phyloP scores from a whole-genome alignment of 805 yeast species.

The Priceomyces castillae region DNA sequence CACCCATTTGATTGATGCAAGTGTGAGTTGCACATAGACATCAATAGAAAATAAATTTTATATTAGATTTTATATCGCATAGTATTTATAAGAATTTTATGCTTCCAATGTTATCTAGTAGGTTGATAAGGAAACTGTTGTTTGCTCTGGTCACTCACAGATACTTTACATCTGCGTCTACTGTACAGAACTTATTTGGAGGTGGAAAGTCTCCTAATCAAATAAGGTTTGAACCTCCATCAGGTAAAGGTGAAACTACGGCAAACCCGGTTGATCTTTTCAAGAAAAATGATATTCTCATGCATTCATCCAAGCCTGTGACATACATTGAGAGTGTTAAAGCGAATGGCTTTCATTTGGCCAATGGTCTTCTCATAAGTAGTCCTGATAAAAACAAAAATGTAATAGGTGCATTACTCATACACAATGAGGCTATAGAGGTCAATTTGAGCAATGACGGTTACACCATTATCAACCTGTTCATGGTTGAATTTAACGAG shows the following conservation, averaged over 20 bases:
- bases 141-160: not conserved
- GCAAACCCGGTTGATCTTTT: conserved; percentile 44
- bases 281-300: conserved; percentile 42
- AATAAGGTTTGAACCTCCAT: conserved; percentile 24
- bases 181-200: conserved; percentile 8
- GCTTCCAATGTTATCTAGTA: not conserved
- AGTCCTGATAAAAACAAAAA: conserved; percentile 39
- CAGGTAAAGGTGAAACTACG: conserved; percentile 36
- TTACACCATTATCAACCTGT: conserved; percentile 44
- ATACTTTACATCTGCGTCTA: not conserved
- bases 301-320: conserved; percentile 40
- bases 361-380: conserved; percentile 49
- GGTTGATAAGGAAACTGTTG: not conserved
- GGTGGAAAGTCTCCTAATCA: conserved; percentile 8
- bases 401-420: conserved; percentile 45
- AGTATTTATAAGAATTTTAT: not conserved
- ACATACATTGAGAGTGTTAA: conserved; percentile 46
- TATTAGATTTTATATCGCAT: not conserved
- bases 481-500: conserved; percentile 52
- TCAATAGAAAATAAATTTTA: not conserved
- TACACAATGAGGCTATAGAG: conserved; percentile 61
- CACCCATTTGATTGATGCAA: not conserved
- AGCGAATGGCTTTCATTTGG: conserved; percentile 56
- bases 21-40: not conserved
- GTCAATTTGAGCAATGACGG: conserved; percentile 49